These are phyloP conservation scores for Monilinia fructicola DNA, from an alignment of 2,329 filamentous ascomycete species.

Conservation along the genomic window DNA sequence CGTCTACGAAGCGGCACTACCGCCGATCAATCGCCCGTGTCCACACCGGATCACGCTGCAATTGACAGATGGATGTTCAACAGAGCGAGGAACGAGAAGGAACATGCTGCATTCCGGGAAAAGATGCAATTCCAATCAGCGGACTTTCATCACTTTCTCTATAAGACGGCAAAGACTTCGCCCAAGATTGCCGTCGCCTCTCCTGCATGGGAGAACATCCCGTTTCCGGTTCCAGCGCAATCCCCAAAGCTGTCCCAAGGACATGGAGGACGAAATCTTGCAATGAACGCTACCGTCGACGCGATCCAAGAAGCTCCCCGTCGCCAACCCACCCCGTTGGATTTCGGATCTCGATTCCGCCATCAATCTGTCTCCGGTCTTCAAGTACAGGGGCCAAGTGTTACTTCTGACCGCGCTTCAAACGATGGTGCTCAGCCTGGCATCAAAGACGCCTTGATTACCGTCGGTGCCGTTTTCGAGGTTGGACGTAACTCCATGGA, in stretches of 20 bases:
- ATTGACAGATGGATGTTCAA: background rate
- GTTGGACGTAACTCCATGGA: background rate
- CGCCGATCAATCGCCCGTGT: background rate
- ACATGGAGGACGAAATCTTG: background rate
- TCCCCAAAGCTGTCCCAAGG: background rate
- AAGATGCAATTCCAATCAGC: slow-evolving; percentile 10
- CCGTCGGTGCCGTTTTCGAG: background rate
- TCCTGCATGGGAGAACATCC: slow-evolving; percentile 5
- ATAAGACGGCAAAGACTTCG: background rate
- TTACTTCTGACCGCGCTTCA: background rate
- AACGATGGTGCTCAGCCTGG: background rate
- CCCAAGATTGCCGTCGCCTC: background rate
- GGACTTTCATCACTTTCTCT: slow-evolving; percentile 8
- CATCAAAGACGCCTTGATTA: background rate
- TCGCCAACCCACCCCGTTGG: background rate
- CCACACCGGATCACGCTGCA: background rate
- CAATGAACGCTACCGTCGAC: background rate
- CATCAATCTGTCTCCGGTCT: background rate
- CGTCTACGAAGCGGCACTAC: background rate
- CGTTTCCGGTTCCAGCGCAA: background rate
- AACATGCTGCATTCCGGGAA: slow-evolving; percentile 6
- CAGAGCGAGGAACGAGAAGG: background rate
- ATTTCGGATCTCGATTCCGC: background rate
- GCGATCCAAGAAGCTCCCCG: slow-evolving; percentile 1
- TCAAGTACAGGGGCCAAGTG: background rate